Evolutionary conservation across 192 early-diverging fungal species (phyloP), one percentile per base, ranked within the genome.

Genomic region (Gryganskiella cystojenkinii): DNA sequence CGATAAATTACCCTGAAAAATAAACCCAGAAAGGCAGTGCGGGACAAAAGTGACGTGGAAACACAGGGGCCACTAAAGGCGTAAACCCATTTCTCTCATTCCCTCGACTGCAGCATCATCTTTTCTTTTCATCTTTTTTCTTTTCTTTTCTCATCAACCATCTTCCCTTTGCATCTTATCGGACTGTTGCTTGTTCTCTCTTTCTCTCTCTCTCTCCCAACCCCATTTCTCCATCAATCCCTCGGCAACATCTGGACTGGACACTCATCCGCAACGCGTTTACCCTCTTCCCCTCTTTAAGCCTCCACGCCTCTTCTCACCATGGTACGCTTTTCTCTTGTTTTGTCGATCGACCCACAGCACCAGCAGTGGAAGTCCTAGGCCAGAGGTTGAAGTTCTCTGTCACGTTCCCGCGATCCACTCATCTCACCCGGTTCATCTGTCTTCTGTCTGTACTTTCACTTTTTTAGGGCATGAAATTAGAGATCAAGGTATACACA

Each of bases 401-500:
- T 5, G 37, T 13, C 5, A 13, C 37, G 37, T 9, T 5, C 37
- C 5, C 37, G 37, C 37, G 37, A 40, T 40, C 22, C 34, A 40
- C 31, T 10, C n/a, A 22, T 7, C 34, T 56, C 31, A 56, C 31
- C n/a, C 31, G 35, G 10, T 35, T 15, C 55, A 56, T 33, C 34
- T 33, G 19, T 14, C 33, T 35, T 56, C 35, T 10, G 22, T 28
- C 35, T 34, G 34, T 35, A 34, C 33, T 46, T 30, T 19, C 15
- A 8, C 1, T 30, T 46, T 34, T 19, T 27, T 54, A 78, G 74
- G 74, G 60, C 46, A 78, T 78, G 74, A 78, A 78, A 69, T 50
- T 78, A 51, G 74, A 78, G 66, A 78, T 78, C 61, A 78, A 78
- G 61, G 74, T 78, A 69, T n/a, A 5, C 10, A 8, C 33, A n/a